Conservation (phyloP, 1,284 basidiomycete species). For the Stereum hirsutum region DNA sequence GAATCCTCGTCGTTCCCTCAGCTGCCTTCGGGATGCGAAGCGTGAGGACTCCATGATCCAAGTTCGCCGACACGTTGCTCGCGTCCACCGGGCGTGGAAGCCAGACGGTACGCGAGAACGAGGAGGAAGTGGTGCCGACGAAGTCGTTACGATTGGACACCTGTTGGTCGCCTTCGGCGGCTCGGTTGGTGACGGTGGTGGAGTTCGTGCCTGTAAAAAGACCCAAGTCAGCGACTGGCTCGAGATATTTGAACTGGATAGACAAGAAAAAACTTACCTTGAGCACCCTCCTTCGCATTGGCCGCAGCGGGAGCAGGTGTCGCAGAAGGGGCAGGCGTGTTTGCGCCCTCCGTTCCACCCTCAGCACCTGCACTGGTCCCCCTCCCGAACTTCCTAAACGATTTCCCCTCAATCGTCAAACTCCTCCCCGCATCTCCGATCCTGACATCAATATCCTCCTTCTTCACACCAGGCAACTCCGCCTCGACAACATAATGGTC, state of each 20-base stretch:
- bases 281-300: no score
- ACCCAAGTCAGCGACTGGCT: no score
- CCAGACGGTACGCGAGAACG: constrained; percentile 63
- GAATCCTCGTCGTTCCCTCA: no score
- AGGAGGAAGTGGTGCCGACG: constrained; percentile 37
- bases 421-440: constrained; percentile 62
- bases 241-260: no score
- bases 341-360: neutral
- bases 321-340: no score
- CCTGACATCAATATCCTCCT: constrained; percentile 64
- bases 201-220: no score
- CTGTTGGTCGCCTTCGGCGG: no score
- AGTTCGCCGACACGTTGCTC: constrained; percentile 49
- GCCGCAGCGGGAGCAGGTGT: no score
- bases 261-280: no score
- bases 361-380: constrained; percentile 4
- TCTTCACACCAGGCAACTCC: constrained; percentile 71
- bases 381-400: constrained; percentile 34
- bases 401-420: constrained; percentile 66
- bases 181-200: no score
- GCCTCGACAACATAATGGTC: constrained; percentile 63
- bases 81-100: constrained; percentile 56
- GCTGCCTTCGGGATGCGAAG: constrained; percentile 51
- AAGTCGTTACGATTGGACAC: constrained; percentile 52
- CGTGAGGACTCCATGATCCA: constrained; percentile 62